phyloP scores from a whole-genome alignment of 768 basidiomycete species.

The Pleurotus ostreatus region DNA sequence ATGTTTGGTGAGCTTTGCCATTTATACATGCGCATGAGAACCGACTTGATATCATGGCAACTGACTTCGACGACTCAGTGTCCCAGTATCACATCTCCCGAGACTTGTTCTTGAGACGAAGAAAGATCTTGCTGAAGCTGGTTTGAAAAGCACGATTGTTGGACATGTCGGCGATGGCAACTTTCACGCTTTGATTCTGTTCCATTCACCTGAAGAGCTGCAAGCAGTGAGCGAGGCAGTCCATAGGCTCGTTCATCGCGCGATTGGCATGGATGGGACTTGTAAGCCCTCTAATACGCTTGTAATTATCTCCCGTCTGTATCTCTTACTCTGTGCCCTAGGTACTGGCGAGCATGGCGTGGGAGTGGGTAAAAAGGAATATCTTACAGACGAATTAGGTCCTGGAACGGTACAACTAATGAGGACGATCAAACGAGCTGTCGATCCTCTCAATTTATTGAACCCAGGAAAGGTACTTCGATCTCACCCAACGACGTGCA shows the following conservation, averaged over 20 bases:
- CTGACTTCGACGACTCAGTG: constrained; percentile 23
- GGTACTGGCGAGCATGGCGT: constrained; percentile 88
- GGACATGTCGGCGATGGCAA: constrained; percentile 80
- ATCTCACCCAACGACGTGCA: too few species aligned
- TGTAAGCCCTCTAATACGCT: constrained; percentile 40
- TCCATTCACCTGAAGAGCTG: constrained; percentile 56
- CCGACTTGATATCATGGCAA: neutral
- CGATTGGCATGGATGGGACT: constrained; percentile 70
- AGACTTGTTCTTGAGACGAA: constrained; percentile 76
- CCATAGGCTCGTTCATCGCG: constrained; percentile 68
- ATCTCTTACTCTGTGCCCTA: constrained; percentile 20
- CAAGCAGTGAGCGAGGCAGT: constrained; percentile 52
- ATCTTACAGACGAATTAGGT: constrained; percentile 81
- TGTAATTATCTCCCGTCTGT: neutral
- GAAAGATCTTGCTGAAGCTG: constrained; percentile 60
- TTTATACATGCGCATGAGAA: neutral
- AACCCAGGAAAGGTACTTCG: constrained; percentile 75
- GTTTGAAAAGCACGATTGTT: constrained; percentile 64
- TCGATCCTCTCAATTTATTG: constrained; percentile 79
- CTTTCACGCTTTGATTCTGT: constrained; percentile 54
- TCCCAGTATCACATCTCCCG: constrained; percentile 67
- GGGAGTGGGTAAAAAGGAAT: constrained; percentile 83
- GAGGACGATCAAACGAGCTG: constrained; percentile 74
- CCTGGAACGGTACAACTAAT: constrained; percentile 78
- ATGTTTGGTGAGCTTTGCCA: constrained; percentile 68